phyloP scores from a whole-genome alignment of 805 yeast species.

The Starmerella floricola region DNA sequence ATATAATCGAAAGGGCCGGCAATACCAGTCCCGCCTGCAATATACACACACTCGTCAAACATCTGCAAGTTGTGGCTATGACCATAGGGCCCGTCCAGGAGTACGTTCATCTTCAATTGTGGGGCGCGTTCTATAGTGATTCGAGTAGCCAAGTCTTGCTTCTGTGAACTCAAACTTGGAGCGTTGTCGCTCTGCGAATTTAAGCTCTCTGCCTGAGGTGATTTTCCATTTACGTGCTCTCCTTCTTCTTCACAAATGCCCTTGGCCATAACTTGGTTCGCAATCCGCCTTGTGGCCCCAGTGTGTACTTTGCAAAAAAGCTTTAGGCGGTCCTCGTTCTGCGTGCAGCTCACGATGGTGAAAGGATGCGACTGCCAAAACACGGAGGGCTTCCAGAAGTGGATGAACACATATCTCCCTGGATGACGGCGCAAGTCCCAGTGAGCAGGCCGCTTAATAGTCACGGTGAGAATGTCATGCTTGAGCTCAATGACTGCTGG shows the following conservation, averaged over 20 bases:
- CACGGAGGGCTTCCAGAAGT: slow-evolving; percentile 35
- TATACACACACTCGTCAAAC: slow-evolving; percentile 43
- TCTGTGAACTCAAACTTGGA: neutral
- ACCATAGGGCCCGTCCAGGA: slow-evolving; percentile 64
- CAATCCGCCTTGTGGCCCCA: slow-evolving; percentile 39
- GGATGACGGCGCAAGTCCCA: slow-evolving; percentile 38
- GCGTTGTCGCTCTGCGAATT: neutral
- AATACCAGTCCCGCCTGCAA: slow-evolving; percentile 69
- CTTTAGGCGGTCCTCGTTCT: slow-evolving; percentile 17
- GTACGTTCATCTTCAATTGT: slow-evolving; percentile 4
- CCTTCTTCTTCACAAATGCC: no score
- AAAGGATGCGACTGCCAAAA: slow-evolving; percentile 72
- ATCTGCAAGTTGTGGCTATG: slow-evolving; percentile 37
- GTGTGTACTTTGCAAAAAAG: slow-evolving; percentile 30
- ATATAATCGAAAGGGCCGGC: slow-evolving; percentile 33
- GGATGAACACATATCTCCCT: slow-evolving; percentile 46
- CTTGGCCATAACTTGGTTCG: slow-evolving; percentile 1
- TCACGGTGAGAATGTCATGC: slow-evolving; percentile 21
- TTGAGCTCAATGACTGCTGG: slow-evolving; percentile 8
- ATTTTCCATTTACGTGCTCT: no score
- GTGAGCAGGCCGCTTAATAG: slow-evolving; percentile 32
- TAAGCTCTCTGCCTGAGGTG: no score
- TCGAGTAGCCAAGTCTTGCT: neutral
- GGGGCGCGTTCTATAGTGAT: neutral
- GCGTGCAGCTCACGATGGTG: slow-evolving; percentile 29